These are phyloP conservation scores for Aspergillus bridgeri DNA, from an alignment of 495 filamentous ascomycete species.

Conservation along the genomic window DNA sequence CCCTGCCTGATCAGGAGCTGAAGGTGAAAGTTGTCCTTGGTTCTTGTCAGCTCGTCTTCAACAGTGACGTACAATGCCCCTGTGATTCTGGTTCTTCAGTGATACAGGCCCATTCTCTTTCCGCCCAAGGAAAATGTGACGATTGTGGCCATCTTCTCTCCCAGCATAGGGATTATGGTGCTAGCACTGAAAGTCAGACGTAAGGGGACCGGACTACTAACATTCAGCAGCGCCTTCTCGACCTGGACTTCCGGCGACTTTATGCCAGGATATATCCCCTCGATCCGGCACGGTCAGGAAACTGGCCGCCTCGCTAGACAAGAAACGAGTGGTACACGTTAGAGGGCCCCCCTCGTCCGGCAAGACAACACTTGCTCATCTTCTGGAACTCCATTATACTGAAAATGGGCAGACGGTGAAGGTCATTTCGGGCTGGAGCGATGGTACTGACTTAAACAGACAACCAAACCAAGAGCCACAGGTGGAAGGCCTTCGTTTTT, in stretches of 20 bases:
- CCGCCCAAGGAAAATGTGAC: not conserved
- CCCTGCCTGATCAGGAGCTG: not conserved
- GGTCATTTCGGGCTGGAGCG: slow-evolving; percentile 2
- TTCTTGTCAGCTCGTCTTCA: not conserved
- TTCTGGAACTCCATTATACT: slow-evolving; percentile 8
- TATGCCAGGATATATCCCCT: not conserved
- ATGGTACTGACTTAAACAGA: not conserved
- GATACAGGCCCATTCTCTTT: not conserved
- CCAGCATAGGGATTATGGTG: not conserved
- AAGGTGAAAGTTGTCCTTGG: not conserved
- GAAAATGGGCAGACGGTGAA: not conserved
- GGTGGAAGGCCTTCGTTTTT: not conserved
- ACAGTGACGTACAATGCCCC: not conserved
- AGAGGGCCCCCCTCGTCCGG: slow-evolving; percentile 12
- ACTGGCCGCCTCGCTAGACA: slow-evolving; percentile 8
- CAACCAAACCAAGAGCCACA: not conserved
- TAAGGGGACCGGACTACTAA: not conserved
- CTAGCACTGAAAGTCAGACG: not conserved
- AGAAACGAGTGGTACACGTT: slow-evolving; percentile 7
- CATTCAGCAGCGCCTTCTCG: not conserved
- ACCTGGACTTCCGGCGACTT: not conserved
- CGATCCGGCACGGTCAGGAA: slow-evolving; percentile 10
- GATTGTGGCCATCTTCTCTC: not conserved
- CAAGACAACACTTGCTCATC: slow-evolving; percentile 12
- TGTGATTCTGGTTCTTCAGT: not conserved